Evolutionary conservation across 2,329 filamentous ascomycete species (phyloP), one percentile per base, ranked within the genome.

Genomic region (Trichoderma citrinoviride): DNA sequence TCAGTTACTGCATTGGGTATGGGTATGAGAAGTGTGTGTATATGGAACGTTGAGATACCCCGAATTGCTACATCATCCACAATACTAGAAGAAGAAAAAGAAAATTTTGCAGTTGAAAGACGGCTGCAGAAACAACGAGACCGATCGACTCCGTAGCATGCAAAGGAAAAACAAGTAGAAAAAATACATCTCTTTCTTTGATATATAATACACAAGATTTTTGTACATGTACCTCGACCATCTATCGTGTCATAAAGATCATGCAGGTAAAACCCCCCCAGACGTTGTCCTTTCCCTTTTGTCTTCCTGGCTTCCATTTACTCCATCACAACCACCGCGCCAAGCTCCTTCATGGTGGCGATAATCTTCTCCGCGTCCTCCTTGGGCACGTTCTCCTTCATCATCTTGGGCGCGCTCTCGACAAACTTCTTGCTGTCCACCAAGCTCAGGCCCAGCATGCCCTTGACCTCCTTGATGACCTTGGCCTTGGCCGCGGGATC

Each of bases 391-490:
- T 91, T 93, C 82, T 99, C 95, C 89, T 98, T 98, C 92, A 99
- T 91, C 79, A 92, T 83, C 90, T 99, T 99, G 69, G 95, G 95
- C 71, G 91, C 93, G 76, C 91, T 92, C 85, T 99, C 95, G 70
- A 99, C 95, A 75, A 99, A 99, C 85, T 99, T 99, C 90, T 99
- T 99, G 82, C 92, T 96, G 81, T 99, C 95, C 72, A 99, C 96
- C 82, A 99, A 85, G 77, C 91, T 96, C 76, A 99, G 81, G 49
- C 95, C 95, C 67, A 99, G 83, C 87, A 99, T 85, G 75, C 87
- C 89, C 88, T 99, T 99, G 83, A 99, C 86, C 84, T 99, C 95
- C 87, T 99, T 99, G 86, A 99, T 99, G 74, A 99, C 84, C 90
- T 99, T 99, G 74, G 96, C 93, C 85, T 99, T 99, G 70, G 94